phyloP scores from a whole-genome alignment of 306 rosid species.

The Prunus mongolica region DNA sequence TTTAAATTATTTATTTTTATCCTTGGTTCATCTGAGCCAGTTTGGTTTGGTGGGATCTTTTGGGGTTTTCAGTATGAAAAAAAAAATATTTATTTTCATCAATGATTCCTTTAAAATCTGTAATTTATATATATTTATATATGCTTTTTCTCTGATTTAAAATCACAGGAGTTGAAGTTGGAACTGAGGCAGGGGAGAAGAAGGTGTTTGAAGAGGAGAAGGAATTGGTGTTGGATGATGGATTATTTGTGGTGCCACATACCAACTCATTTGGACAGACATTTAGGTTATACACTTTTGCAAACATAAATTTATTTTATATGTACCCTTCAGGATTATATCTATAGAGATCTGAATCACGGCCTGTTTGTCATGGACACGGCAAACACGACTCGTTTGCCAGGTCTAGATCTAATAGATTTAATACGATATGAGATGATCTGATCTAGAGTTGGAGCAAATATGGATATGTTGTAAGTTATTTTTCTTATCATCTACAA shows the following conservation, averaged over 20 bases:
- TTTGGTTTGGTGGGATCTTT: neutral
- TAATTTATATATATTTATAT: neutral
- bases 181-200: constrained; percentile 40
- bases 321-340: neutral
- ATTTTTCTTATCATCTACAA: neutral
- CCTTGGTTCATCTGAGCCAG: neutral
- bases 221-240: constrained; percentile 57
- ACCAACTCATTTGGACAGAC: constrained; percentile 74
- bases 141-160: neutral
- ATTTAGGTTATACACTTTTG: constrained; percentile 51
- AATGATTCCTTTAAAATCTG: neutral
- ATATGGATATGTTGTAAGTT: neutral
- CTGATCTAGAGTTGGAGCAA: too few species aligned
- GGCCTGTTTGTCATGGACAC: too few species aligned
- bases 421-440: too few species aligned
- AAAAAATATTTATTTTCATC: neutral
- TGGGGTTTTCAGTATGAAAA: neutral
- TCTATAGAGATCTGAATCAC: neutral
- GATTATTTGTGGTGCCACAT: constrained; percentile 54
- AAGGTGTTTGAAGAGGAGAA: constrained; percentile 32
- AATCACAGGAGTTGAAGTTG: constrained; percentile 44
- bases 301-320: constrained; percentile 1
- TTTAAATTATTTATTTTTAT: too few species aligned
- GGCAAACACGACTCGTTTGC: too few species aligned
- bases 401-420: too few species aligned